A percentile compares a stretch with the other conserved stretches of the same genome.
phyloP scores from a whole-genome alignment of 2,329 filamentous ascomycete genomes.

The Pyricularia sp. region DNA sequence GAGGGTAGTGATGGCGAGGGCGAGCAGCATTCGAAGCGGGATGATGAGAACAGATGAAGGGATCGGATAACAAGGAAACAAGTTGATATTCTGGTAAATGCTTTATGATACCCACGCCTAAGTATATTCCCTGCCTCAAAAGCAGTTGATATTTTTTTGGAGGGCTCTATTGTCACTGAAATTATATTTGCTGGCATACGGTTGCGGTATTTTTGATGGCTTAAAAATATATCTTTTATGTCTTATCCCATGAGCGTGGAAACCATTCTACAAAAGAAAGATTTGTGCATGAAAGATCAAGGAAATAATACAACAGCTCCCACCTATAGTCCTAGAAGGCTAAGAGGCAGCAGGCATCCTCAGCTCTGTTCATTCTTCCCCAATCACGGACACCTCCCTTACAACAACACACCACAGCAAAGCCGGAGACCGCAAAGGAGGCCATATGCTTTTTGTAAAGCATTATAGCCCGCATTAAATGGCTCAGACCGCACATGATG shows the following conservation, averaged over 20 bases:
- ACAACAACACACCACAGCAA: neutral
- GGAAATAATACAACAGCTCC: neutral
- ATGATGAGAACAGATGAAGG: neutral
- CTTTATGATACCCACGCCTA: neutral
- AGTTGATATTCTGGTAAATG: neutral
- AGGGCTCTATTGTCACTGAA: neutral
- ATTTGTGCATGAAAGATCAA: neutral
- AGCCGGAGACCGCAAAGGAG: neutral
- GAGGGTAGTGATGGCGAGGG: constrained; percentile 6
- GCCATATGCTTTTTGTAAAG: neutral
- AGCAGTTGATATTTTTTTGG: neutral
- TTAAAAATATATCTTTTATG: constrained; percentile 5
- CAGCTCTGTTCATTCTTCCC: neutral
- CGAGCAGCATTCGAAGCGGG: neutral
- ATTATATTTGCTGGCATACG: neutral
- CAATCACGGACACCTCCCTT: neutral
- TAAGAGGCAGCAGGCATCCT: neutral
- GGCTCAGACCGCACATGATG: neutral
- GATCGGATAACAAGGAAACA: neutral
- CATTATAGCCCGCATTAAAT: neutral
- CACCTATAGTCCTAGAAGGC: neutral
- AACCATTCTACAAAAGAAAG: constrained; percentile 12
- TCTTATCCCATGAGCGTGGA: constrained; percentile 7
- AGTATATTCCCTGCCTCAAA: neutral
- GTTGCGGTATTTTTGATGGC: neutral